Evolutionary conservation across 225 moss, liverwort and hornwort species (phyloP), one percentile per base, ranked within the genome.

Genomic region (Straminergon stramineum): DNA sequence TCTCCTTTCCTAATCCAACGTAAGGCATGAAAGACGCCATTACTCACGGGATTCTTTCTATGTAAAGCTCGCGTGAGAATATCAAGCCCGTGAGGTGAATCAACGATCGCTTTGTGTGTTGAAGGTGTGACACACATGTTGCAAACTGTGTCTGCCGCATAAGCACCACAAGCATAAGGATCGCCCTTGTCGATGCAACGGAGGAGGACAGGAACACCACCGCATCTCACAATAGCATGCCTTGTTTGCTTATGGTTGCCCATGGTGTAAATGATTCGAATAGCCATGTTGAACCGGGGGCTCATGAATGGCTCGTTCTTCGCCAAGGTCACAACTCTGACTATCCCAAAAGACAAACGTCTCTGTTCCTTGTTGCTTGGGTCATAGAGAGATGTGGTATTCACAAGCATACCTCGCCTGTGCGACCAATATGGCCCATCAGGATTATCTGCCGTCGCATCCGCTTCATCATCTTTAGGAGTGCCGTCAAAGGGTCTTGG

Each of bases 111-210:
- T 86, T 75, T 90, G 31, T 93, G 93, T 15, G 90, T 91, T 61
- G 93, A 93, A 28, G 56, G 15, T 11, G 91, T 93, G 68, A 91
- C 92, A 64, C 92, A 89, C 55, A 92, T 92, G 62, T 92, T 91
- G 48, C 2, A 0, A 10, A 81, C 81, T 37, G 91, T 87, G 51
- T 85, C 82, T n/a, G 77, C 37, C 2, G 92, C 91, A 22, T 0
- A 26, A 5, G 0, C 20, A 32, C 5, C 58, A 56, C 77, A 82
- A 6, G 0, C 4, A 9, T 8, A 1, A 15, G 1, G 19, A 31
- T 66, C 8, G 79, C 86, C 91, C 83, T 73, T 3, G 51, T 86
- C 93, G 37, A 93, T 56, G 82, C 93, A 91, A 63, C 80, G 90
- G n/a, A 93, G 90, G 13, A 91, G 93, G 41, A 93, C n/a, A 30